These are phyloP conservation scores for Zychaea mexicana DNA, from an alignment of 371 early-diverging fungal species.

Conservation along the genomic window DNA sequence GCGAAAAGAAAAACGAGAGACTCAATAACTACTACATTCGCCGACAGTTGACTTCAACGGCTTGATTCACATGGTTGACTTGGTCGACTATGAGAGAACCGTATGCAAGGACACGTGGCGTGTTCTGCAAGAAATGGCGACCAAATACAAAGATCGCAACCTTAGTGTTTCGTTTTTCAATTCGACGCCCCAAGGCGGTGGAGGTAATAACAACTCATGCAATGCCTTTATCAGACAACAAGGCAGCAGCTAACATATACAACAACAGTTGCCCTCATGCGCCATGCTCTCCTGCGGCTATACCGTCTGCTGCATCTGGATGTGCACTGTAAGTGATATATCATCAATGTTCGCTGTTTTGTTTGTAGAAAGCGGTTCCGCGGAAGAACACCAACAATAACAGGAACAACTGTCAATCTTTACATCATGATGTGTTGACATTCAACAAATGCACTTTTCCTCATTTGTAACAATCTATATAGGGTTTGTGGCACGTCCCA, in stretches of 20 bases:
- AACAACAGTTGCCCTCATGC: constrained; percentile 87
- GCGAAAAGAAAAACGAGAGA: neutral
- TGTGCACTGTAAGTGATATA: constrained; percentile 68
- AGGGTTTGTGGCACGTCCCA: constrained; percentile 79
- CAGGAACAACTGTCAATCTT: too few relatives aligned
- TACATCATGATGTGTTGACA: too few relatives aligned
- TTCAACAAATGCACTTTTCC: too few relatives aligned
- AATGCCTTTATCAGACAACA: neutral
- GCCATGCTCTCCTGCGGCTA: constrained; percentile 80
- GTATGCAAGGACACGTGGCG: constrained; percentile 65
- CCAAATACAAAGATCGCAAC: constrained; percentile 50
- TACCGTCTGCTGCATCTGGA: constrained; percentile 65
- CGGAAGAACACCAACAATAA: too few relatives aligned
- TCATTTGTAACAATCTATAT: too few relatives aligned
- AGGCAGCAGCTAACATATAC: too few relatives aligned
- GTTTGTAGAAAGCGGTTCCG: too few relatives aligned
- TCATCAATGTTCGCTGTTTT: too few relatives aligned
- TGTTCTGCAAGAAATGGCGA: constrained; percentile 50
- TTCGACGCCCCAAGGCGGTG: constrained; percentile 90
- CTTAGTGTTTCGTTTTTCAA: constrained; percentile 76
- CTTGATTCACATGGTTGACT: constrained; percentile 62
- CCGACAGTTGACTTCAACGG: constrained; percentile 66
- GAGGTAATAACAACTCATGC: constrained; percentile 56
- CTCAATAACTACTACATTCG: neutral
- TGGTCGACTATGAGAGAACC: constrained; percentile 60